phyloP scores from a whole-genome alignment of 345 rosid species.

The Rhodomyrtus tomentosa region DNA sequence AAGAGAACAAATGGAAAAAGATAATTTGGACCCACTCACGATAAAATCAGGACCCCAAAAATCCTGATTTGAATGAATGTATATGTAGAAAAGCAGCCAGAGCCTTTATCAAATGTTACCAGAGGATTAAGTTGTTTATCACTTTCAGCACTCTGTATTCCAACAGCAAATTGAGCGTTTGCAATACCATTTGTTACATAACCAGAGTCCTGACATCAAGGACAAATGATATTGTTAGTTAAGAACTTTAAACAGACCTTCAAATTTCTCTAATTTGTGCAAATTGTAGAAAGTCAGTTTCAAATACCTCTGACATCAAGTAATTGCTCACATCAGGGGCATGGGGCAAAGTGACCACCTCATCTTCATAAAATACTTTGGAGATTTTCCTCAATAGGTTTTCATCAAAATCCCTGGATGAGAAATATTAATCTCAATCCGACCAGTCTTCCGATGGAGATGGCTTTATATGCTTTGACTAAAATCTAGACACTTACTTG shows the following conservation, averaged over 20 bases:
- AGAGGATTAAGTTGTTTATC: constrained; percentile 45
- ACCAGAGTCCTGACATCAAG: constrained; percentile 47
- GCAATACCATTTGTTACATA: constrained; percentile 54
- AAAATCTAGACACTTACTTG: constrained; percentile 48
- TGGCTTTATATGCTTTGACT: neutral
- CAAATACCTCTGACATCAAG: constrained; percentile 70
- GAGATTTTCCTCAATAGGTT: constrained; percentile 55
- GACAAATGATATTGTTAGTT: neutral
- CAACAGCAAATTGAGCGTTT: constrained; percentile 47
- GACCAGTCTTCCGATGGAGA: neutral
- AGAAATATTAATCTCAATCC: neutral
- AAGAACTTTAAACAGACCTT: neutral
- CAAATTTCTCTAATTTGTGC: neutral
- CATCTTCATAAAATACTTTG: constrained; percentile 82
- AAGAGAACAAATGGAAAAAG: neutral
- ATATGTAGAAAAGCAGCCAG: neutral
- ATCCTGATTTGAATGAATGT: neutral
- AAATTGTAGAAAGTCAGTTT: neutral
- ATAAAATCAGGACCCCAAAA: neutral
- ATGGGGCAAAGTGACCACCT: constrained; percentile 55
- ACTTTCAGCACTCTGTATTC: constrained; percentile 67
- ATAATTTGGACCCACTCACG: neutral
- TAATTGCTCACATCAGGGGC: constrained; percentile 93
- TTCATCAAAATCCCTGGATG: constrained; percentile 90
- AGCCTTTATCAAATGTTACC: constrained; percentile 24